Conservation (phyloP, 345 rosid species). For the Heritiera littoralis region DNA sequence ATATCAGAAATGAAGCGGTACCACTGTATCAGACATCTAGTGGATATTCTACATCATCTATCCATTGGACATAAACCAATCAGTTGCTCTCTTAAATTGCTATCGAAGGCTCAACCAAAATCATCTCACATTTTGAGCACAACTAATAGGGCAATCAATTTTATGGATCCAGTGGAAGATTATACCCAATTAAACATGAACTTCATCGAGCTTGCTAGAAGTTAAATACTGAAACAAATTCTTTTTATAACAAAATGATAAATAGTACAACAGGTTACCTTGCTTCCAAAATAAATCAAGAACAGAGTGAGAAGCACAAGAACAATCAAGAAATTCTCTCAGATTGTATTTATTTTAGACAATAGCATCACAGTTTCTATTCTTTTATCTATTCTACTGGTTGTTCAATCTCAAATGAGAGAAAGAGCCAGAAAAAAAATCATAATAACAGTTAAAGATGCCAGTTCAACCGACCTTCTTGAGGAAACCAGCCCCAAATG, state of each 20-base stretch:
- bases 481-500: conserved; percentile 92
- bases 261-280: not conserved
- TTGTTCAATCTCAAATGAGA: not conserved
- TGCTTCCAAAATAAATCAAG: not conserved
- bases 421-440: not conserved
- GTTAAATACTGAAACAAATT: conserved; percentile 7
- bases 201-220: not conserved
- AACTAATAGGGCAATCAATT: not conserved
- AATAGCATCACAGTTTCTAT: not conserved
- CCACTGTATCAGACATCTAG: conserved; percentile 1
- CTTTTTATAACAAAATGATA: not conserved
- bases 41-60: not conserved
- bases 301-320: not conserved
- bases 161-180: not conserved
- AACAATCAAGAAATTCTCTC: not conserved
- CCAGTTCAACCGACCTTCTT: conserved; percentile 66
- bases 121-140: not conserved
- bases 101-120: not conserved
- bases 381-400: not conserved
- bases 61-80: not conserved
- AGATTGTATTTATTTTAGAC: conserved; percentile 1
- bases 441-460: conserved; percentile 12
- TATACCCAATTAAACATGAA: not conserved
- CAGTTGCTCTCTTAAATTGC: not conserved
- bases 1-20: not conserved